Conservation (phyloP, 2,329 filamentous ascomycete genomes). For the Onygena corvina region DNA sequence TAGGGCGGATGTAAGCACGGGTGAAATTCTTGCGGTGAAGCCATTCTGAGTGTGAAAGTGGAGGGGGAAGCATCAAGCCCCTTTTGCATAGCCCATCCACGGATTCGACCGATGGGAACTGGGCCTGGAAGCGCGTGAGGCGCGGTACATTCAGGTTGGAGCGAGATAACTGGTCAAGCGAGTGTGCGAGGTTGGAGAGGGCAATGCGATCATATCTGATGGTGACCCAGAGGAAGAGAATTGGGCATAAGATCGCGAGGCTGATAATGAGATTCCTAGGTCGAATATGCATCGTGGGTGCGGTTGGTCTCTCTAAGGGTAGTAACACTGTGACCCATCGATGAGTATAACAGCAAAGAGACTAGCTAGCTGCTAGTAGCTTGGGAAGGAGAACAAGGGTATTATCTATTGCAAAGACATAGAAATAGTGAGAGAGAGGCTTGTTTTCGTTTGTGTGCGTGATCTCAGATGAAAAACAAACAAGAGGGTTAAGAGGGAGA, state of each 20-base stretch:
- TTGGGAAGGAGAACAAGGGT: too few relatives aligned
- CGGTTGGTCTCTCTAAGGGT: neutral
- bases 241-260: conserved; percentile 29
- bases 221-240: conserved; percentile 31
- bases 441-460: too few relatives aligned
- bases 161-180: conserved; percentile 23
- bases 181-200: conserved; percentile 28
- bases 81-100: conserved; percentile 23
- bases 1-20: conserved; percentile 32
- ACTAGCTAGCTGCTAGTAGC: too few relatives aligned
- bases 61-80: conserved; percentile 23
- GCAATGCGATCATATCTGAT: conserved; percentile 31
- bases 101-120: conserved; percentile 14
- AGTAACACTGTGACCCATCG: neutral
- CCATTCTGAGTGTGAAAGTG: conserved; percentile 32
- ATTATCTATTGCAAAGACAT: too few relatives aligned
- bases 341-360: neutral
- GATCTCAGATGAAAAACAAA: too few relatives aligned
- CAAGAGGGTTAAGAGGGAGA: too few relatives aligned
- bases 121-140: neutral
- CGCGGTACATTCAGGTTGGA: neutral
- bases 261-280: conserved; percentile 27
- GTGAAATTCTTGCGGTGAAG: conserved; percentile 35
- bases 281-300: conserved; percentile 19
- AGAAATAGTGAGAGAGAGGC: too few relatives aligned